phyloP scores from a whole-genome alignment of 2,329 filamentous ascomycete genomes.

The Monosporascus sp. region DNA sequence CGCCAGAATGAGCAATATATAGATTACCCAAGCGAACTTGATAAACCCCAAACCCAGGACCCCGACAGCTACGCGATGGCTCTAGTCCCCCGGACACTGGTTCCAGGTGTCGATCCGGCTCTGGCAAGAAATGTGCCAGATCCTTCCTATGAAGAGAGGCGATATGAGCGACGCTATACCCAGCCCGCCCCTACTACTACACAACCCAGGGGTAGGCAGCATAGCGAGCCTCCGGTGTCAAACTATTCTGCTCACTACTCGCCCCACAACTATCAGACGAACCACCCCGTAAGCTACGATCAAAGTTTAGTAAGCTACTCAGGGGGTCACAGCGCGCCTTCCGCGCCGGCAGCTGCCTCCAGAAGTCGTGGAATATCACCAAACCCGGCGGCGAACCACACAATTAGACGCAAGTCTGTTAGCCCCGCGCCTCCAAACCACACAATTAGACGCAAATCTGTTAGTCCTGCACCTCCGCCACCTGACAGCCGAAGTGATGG shows the following conservation, averaged over 20 bases:
- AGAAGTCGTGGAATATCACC: slow-evolving; percentile 32
- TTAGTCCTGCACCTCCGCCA: slow-evolving; percentile 61
- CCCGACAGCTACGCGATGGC: slow-evolving; percentile 37
- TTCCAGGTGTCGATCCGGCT: slow-evolving; percentile 55
- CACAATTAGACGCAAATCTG: slow-evolving; percentile 64
- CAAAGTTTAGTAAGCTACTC: slow-evolving; percentile 31
- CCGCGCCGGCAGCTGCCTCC: slow-evolving; percentile 6
- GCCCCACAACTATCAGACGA: slow-evolving; percentile 15
- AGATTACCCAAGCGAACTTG: slow-evolving; percentile 30
- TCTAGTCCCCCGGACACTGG: slow-evolving; percentile 50
- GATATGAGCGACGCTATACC: slow-evolving; percentile 41
- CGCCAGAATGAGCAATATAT: slow-evolving; percentile 21
- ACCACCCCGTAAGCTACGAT: slow-evolving; percentile 19
- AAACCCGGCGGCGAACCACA: slow-evolving; percentile 43
- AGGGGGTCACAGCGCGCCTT: slow-evolving; percentile 14
- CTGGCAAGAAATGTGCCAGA: slow-evolving; percentile 54
- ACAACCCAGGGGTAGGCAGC: slow-evolving; percentile 36
- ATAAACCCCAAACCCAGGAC: slow-evolving; percentile 26
- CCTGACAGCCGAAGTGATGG: slow-evolving; percentile 30
- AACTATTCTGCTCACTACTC: slow-evolving; percentile 19
- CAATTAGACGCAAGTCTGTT: slow-evolving; percentile 66
- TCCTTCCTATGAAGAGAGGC: slow-evolving; percentile 51
- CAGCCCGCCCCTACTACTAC: slow-evolving; percentile 32
- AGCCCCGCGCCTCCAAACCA: slow-evolving; percentile 61
- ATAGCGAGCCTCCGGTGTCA: slow-evolving; percentile 24